These are phyloP conservation scores for Flaveria ramosissima DNA, from an alignment of 129 eudicot genomes.

Conservation along the genomic window DNA sequence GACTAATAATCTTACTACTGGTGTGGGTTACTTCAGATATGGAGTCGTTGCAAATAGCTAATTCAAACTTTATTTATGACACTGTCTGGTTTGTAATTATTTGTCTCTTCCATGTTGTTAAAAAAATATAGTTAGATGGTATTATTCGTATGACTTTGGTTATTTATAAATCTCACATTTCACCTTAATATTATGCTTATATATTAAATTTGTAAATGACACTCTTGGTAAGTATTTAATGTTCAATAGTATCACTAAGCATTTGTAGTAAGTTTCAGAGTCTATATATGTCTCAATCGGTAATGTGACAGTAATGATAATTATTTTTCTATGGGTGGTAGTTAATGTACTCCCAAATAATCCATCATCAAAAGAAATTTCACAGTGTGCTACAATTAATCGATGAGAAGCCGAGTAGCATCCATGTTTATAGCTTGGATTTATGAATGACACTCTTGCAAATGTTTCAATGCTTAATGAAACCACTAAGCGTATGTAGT, in stretches of 20 bases:
- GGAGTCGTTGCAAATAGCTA: neutral
- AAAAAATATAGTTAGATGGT: neutral
- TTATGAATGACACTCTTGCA: neutral
- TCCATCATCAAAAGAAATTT: neutral
- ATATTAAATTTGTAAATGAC: neutral
- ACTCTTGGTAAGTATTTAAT: conserved; percentile 5
- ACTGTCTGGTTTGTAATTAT: neutral
- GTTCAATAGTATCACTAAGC: neutral
- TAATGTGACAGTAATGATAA: no score
- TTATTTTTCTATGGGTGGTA: no score
- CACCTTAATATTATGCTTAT: neutral
- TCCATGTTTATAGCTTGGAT: neutral
- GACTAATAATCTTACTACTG: neutral
- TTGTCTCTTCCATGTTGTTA: neutral
- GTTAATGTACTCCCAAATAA: no score
- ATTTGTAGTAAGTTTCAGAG: neutral
- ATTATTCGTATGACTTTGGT: neutral
- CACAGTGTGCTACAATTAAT: neutral
- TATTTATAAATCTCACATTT: neutral
- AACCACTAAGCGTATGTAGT: neutral
- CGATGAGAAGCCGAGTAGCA: neutral
- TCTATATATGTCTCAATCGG: neutral
- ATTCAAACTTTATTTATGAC: neutral
- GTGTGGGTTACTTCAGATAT: neutral
- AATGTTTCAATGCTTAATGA: neutral